These are phyloP conservation scores for Pilobolus umbonatus DNA, from an alignment of 192 early-diverging fungal species.

Conservation along the genomic window DNA sequence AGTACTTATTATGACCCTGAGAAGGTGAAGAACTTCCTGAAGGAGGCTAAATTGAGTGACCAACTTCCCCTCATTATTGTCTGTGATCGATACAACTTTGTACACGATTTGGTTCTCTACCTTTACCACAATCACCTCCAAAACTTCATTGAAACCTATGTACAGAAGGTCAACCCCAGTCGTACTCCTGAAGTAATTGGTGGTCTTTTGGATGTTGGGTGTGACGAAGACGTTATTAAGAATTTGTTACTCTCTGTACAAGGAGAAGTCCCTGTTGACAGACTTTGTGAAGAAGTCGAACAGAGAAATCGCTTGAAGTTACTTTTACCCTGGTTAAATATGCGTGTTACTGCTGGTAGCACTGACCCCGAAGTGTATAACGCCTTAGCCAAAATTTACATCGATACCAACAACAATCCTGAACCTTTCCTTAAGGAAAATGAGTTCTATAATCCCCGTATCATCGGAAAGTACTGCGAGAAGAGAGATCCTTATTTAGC, in stretches of 20 bases:
- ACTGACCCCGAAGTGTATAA: constrained; percentile 92
- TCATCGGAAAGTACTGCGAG: constrained; percentile 98
- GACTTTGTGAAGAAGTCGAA: constrained; percentile 87
- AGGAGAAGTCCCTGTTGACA: constrained; percentile 77
- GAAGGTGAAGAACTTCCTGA: constrained; percentile 98
- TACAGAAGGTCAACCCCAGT: constrained; percentile 96
- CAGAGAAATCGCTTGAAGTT: constrained; percentile 97
- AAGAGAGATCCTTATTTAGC: constrained; percentile 97
- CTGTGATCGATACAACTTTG: constrained; percentile 96
- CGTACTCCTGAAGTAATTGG: constrained; percentile 95
- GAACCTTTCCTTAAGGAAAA: constrained; percentile 92
- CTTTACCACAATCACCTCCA: constrained; percentile 90
- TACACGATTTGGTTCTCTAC: constrained; percentile 95
- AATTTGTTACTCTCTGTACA: constrained; percentile 83
- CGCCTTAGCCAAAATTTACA: constrained; percentile 98
- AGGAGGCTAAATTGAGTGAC: constrained; percentile 93
- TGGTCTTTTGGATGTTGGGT: constrained; percentile 96
- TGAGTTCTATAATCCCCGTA: constrained; percentile 80
- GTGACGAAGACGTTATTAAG: constrained; percentile 92
- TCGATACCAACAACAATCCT: constrained; percentile 98
- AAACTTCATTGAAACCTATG: constrained; percentile 98
- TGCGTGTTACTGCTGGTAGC: constrained; percentile 80
- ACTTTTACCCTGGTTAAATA: constrained; percentile 91
- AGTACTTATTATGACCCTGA: constrained; percentile 96
- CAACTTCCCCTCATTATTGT: constrained; percentile 98